Base-by-base conservation (phyloP, 495 filamentous ascomycete genomes). In the Xylaria intraflava region DNA sequence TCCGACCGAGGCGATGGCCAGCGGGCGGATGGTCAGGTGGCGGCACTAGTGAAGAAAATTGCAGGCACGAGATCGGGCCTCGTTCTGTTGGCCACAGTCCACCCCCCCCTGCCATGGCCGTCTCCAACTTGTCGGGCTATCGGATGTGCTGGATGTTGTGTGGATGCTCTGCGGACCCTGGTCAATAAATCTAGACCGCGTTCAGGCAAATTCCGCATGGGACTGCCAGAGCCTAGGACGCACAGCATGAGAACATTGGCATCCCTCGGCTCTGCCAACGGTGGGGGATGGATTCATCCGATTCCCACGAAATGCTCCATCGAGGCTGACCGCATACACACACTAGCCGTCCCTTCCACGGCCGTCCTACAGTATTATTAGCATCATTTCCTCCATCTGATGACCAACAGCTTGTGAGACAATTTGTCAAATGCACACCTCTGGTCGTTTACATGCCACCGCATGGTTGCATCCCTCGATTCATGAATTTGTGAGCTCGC, bases 121-220 rank as follows among this genome's bases (percentile, higher is more conserved):
- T 42, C 49, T 10, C 49, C 49, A 42, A 51, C 49, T 51, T 19
- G 23, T 33, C 27, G 49, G 36, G 33, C 31, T 36, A 36, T 49
- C n/a, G 36, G 2, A 51, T 51, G n/a, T n/a, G n/a, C n/a, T n/a
- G n/a, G n/a, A n/a, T n/a, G n/a, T n/a, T n/a, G n/a, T n/a, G n/a
- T n/a, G n/a, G n/a, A n/a, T n/a, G n/a, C n/a, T n/a, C n/a, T n/a
- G n/a, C n/a, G n/a, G n/a, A 41, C 17, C 38, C 38, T 24, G 3
- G 11, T 10, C 17, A 16, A 7, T 31, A 27, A n/a, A 43, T 53
- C 51, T 46, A 53, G 50, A 53, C 50, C 31, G 9, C 17, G 8
- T 6, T 19, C 19, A 35, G 43, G 23, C 51, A 14, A 20, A 42
- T 46, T 30, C 29, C 50, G 50, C 50, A 53, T 53, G 41, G 38